phyloP scores from a whole-genome alignment of 1,139 yeast genomes.

The Saccharomyces hybrid region DNA sequence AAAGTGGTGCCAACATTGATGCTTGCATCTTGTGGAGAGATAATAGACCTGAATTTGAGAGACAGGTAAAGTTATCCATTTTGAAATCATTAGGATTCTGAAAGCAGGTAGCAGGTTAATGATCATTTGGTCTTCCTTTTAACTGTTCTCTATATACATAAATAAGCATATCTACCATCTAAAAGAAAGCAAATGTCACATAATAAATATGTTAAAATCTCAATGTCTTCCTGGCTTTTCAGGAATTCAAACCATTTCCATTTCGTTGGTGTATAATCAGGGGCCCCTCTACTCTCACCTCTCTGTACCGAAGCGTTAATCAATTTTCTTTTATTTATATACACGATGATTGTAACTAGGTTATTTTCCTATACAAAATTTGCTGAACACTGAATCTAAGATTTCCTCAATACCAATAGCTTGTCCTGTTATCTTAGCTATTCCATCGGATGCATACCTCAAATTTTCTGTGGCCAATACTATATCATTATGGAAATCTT shows the following conservation, averaged over 20 bases:
- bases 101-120: not conserved
- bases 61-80: constrained; percentile 41
- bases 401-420: constrained; percentile 87
- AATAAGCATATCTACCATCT: not conserved
- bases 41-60: constrained; percentile 57
- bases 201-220: not conserved
- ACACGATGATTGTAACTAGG: not conserved
- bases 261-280: not conserved
- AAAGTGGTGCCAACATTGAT: constrained; percentile 94
- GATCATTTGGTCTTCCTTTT: not conserved
- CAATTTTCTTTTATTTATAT: not conserved
- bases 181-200: not conserved
- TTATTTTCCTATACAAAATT: constrained; percentile 88
- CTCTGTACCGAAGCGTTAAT: not conserved
- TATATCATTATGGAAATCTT: constrained; percentile 52
- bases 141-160: constrained; percentile 2
- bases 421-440: constrained; percentile 87
- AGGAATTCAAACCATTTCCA: not conserved
- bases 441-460: constrained; percentile 70
- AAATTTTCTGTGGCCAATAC: constrained; percentile 78
- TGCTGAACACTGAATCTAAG: constrained; percentile 81
- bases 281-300: not conserved
- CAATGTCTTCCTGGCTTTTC: not conserved
- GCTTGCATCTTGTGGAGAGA: constrained; percentile 96
- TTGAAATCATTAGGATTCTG: constrained; percentile 29